A percentile compares a stretch with the other conserved stretches of the same genome.
These are phyloP conservation scores for Elongisporangium undulatum DNA, from an alignment of 352 stramenopile genomes.

Conservation along the genomic window DNA sequence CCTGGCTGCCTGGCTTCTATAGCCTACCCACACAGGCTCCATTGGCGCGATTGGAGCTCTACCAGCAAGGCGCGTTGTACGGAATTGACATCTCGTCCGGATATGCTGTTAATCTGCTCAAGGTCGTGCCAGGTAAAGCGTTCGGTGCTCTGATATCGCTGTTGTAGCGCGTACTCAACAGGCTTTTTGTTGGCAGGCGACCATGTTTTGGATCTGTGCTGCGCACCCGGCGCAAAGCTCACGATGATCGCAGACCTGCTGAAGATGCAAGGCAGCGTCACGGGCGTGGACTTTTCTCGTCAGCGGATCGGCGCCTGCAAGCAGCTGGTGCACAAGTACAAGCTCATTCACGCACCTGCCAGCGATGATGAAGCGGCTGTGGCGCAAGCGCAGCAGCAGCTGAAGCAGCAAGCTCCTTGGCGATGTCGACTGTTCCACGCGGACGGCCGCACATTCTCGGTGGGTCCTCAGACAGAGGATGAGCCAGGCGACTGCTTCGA, in stretches of 20 bases:
- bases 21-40: constrained; percentile 42
- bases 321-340: constrained; percentile 92
- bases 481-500: constrained; percentile 30
- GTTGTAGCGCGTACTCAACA: neutral
- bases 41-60: constrained; percentile 40
- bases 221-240: constrained; percentile 91
- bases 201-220: constrained; percentile 93
- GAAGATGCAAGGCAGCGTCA: constrained; percentile 54
- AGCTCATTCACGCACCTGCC: constrained; percentile 44
- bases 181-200: constrained; percentile 22
- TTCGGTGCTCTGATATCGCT: neutral
- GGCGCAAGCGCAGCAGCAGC: neutral
- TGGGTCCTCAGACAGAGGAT: constrained; percentile 49
- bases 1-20: constrained; percentile 64
- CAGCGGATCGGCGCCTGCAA: constrained; percentile 81
- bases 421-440: constrained; percentile 73
- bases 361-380: neutral
- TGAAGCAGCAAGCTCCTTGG: constrained; percentile 21
- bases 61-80: constrained; percentile 56
- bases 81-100: constrained; percentile 83
- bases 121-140: constrained; percentile 37
- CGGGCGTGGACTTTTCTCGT: constrained; percentile 86
- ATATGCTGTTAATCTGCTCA: constrained; percentile 58
- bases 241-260: constrained; percentile 87
- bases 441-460: constrained; percentile 68